Evolutionary conservation across 176 grass and related monocot genomes (phyloP), one percentile per base, ranked within the genome.

Genomic region (Cymbopogon citratus): DNA sequence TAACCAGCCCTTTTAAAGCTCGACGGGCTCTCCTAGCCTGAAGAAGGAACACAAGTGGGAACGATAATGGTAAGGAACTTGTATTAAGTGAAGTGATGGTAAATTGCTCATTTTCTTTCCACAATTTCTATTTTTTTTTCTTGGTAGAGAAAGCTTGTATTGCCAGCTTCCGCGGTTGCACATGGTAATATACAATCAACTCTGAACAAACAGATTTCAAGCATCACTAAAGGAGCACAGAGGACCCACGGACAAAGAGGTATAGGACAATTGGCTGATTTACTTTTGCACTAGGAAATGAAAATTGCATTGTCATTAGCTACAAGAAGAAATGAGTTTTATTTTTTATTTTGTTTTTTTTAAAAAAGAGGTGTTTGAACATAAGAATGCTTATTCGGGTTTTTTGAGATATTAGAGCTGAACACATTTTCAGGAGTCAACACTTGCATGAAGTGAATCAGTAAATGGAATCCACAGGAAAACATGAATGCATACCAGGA

Each of bases 11-110:
- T 79, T 91, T 98, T 67, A 98, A 85, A 85, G 92, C 92, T 77
- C 92, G 82, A 25, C 91, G 88, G 29, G 95, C 95, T 87, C 95
- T 85, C 90, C 92, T 93, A 86, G 95, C 92, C 92, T 98, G 69
- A 84, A 94, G 80, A 83, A 65, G 57, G 36, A 82, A 86, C 41
- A 31, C 49, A 73, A 75, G 21, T n/a, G 39, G 36, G 60, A 33
- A 66, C 10, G 54, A 35, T 39, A 33, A 66, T 7, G 54, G 28
- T 39, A 64, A 85, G 27, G 27, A 82, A 77, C 9, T 29, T 48
- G 66, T 3, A 66, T 43, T 49, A 52, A 75, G 44, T 67, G 16
- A 38, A 69, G 61, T 75, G 24, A 62, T 62, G 38, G 34, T 33
- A 28, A 46, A 21, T 14, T 68, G 12, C 3, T 57, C 1, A 7